Evolutionary conservation across 179 eudicot species (phyloP), one percentile per base, ranked within the genome.

Genomic region (Silene noctiflora): DNA sequence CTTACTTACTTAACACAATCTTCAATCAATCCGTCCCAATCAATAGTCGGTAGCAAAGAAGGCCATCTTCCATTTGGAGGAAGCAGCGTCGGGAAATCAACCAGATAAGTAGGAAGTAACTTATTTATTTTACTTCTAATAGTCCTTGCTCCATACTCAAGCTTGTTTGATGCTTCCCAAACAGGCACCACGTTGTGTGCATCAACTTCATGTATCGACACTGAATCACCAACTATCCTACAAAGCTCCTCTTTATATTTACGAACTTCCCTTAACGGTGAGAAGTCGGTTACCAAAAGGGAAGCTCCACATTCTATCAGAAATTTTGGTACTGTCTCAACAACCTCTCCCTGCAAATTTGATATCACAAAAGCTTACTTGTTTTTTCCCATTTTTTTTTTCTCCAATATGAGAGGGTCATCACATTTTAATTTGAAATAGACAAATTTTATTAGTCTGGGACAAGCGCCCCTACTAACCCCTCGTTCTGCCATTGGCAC

Each of bases 101-200:
- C 86, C 80, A 91, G 71, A 84, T 96, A 96, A 71, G 89, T 86
- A 0, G 99, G 96, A 75, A 93, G 90, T 82, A 89, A 77, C 82
- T 90, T 95, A 81, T 85, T 90, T 2, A 96, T 91, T 76, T 93
- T 96, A 61, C 87, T 80, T 82, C 99, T 85, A 20, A 96, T 67
- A 69, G 99, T 96, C 87, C 76, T 88, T 42, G 99, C 99, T 44
- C 98, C 84, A 65, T 96, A 96, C 79, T 95, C 99, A 85, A 96
- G 81, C 75, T 96, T 96, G 61, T 71, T 74, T 0, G 98, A 96
- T 59, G 98, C 92, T 78, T 86, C 87, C 99, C 99, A 96, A 65
- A 88, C 27, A 3, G 99, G 99, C 60, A 96, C 99, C 70, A 96
- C 85, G 77, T 96, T 96, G 81, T 93, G 99, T 19, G 99, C 90